phyloP scores from a whole-genome alignment of 768 basidiomycete genomes.

The Mycena metata region DNA sequence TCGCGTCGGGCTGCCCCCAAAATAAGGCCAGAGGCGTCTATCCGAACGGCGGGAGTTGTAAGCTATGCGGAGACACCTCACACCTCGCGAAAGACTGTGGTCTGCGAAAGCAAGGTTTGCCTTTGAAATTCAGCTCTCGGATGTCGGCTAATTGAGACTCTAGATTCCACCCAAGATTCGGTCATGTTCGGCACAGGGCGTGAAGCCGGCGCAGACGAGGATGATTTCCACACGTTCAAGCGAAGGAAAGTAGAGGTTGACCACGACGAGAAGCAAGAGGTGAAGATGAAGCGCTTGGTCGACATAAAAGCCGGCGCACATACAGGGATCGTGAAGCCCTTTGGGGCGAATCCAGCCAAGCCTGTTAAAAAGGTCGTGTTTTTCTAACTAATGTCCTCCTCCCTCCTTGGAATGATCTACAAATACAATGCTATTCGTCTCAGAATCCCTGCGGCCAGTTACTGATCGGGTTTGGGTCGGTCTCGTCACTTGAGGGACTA shows the following conservation, averaged over 20 bases:
- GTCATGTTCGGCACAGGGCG: constrained; percentile 59
- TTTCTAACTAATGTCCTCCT: constrained; percentile 51
- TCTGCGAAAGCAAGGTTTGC: constrained; percentile 69
- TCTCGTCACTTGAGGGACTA: too few species aligned
- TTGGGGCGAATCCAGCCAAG: constrained; percentile 44
- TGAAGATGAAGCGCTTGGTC: constrained; percentile 55
- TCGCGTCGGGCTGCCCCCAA: constrained; percentile 85
- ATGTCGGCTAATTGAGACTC: constrained; percentile 23
- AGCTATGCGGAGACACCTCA: constrained; percentile 86
- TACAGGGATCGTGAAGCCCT: constrained; percentile 54
- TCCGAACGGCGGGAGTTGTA: constrained; percentile 92
- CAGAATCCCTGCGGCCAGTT: too few species aligned
- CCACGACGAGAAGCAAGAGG: constrained; percentile 66
- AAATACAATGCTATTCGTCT: background rate
- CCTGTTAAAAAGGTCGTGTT: constrained; percentile 61
- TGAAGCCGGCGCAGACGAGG: constrained; percentile 89
- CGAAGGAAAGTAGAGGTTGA: constrained; percentile 73
- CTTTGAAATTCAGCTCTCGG: background rate
- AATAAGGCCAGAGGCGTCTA: constrained; percentile 88
- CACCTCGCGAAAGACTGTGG: constrained; percentile 91
- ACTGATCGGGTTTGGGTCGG: too few species aligned
- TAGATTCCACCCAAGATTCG: constrained; percentile 55
- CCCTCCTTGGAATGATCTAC: background rate
- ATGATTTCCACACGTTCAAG: constrained; percentile 91
- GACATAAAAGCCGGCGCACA: constrained; percentile 61